These are phyloP conservation scores for Alternaria novae-zelandiae DNA, from an alignment of 2,329 filamentous ascomycete species.

Conservation along the genomic window DNA sequence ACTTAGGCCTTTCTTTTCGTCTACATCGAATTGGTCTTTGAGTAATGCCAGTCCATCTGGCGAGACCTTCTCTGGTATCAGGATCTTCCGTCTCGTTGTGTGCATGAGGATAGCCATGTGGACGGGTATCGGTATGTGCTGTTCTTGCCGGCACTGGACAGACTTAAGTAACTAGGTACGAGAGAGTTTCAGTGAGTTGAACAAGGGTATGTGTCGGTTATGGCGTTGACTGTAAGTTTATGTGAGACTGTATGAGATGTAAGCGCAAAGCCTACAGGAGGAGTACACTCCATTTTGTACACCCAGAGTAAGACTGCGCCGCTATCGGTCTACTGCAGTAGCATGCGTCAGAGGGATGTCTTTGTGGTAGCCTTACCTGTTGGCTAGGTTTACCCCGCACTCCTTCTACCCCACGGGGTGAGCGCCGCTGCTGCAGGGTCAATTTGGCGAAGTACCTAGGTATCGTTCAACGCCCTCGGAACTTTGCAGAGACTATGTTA, in stretches of 20 bases:
- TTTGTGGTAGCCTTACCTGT: conserved; percentile 28
- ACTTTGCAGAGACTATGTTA: background rate
- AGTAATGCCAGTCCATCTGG: conserved; percentile 77
- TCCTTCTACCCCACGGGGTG: conserved; percentile 31
- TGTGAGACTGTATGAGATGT: background rate
- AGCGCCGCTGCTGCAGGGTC: conserved; percentile 2
- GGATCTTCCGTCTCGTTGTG: conserved; percentile 58
- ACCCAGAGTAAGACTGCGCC: conserved; percentile 18
- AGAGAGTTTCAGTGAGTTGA: background rate
- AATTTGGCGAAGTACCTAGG: background rate
- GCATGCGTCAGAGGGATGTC: conserved; percentile 33
- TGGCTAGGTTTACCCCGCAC: conserved; percentile 42
- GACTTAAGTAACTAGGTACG: background rate
- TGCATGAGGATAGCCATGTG: conserved; percentile 42
- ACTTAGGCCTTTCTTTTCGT: conserved; percentile 68
- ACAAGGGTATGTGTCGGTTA: background rate
- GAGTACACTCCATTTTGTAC: conserved; percentile 14
- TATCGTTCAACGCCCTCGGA: background rate
- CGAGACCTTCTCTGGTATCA: conserved; percentile 82
- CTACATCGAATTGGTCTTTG: conserved; percentile 70
- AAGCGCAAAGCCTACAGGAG: background rate
- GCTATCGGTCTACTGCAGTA: conserved; percentile 33
- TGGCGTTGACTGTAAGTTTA: background rate
- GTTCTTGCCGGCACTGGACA: too few relatives aligned
- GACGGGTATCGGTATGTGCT: background rate